Evolutionary conservation across 2,329 filamentous ascomycete genomes (phyloP), one percentile per base, ranked within the genome.

Genomic region (Aspergillus novofumigatus): DNA sequence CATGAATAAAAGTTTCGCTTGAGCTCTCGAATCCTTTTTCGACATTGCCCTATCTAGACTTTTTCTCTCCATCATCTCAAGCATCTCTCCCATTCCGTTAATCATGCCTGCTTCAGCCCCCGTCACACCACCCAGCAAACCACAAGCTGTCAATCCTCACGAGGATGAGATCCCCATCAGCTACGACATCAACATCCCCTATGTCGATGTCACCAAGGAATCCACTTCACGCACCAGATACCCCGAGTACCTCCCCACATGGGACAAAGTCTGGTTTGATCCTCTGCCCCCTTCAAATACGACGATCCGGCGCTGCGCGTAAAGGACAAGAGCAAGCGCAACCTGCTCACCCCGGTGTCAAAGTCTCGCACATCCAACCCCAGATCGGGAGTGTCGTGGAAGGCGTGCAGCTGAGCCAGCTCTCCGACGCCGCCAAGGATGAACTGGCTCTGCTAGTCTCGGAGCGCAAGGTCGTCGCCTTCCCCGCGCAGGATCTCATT

Each of bases 401-500:
- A 56, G 75, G 75, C 25, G 65, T 83, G 38, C 80, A 83, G 57
- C 64, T 83, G 54, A 79, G 72, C 65, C 69, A 77, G 42, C 74
- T 82, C 7, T 76, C 75, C 1, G 73, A 78, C 45, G 68, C 75
- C 6, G 77, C 77, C 49, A 80, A 80, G 54, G 79, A 82, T 55
- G 80, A 82, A 62, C 76, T 82, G 10, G 80, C 79, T 1, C 83
- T 87, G 23, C 86, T 88, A 61, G 87, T 92, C 10, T 86, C 90
- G 10, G 82, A 91, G 75, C 85, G 88, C 59, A 80, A 79, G 52
- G 77, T 81, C 17, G 73, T 80, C 11, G 78, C 79, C 35, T 81
- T 82, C 68, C 78, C 78, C n/a, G 72, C 80, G 35, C 78, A 82
- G 57, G 78, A 82, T 55, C 73, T 81, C 50, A 75, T 79, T 26